Evolutionary conservation across 208 protist genomes (phyloP).

Genomic region (Trypanosoma rangeli): DNA sequence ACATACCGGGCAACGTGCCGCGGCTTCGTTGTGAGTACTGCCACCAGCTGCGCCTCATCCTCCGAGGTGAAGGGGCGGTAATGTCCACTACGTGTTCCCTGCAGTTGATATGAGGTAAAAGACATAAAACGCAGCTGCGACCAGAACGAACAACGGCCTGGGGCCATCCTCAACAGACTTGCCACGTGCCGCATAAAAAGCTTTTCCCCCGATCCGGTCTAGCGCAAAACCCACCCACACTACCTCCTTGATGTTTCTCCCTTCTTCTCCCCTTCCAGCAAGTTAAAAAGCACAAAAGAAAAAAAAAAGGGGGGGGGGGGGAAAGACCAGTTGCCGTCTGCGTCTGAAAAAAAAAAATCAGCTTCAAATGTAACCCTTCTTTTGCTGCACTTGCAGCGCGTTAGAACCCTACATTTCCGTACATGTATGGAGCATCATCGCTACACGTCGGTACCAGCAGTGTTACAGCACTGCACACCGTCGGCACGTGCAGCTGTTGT

Average conservation of each 20-base stretch:
- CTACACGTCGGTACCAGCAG: too few relatives aligned
- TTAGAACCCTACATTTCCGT: too few relatives aligned
- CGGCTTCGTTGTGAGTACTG: conserved; percentile 77
- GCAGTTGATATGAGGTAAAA: not conserved
- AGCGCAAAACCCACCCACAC: not conserved
- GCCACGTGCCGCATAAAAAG: not conserved
- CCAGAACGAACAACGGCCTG: not conserved
- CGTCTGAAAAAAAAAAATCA: too few relatives aligned
- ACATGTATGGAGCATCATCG: too few relatives aligned
- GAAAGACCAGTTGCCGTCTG: too few relatives aligned
- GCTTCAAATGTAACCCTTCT: too few relatives aligned
- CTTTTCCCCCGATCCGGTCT: not conserved
- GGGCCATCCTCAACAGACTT: not conserved
- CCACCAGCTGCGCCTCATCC: conserved; percentile 75
- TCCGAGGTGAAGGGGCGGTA: conserved; percentile 81
- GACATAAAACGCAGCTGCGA: conserved; percentile 1
- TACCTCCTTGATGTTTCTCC: not conserved
- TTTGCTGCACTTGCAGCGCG: too few relatives aligned
- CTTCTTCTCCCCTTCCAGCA: not conserved
- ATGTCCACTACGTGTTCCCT: conserved; percentile 24
- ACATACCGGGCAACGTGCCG: conserved; percentile 82
- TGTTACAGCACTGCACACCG: too few relatives aligned
- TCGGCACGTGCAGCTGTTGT: too few relatives aligned
- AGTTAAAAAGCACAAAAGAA: not conserved
- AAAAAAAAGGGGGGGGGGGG: too few relatives aligned